Base-by-base conservation (phyloP, 352 stramenopile species). In the Globisporangium paddicum region DNA sequence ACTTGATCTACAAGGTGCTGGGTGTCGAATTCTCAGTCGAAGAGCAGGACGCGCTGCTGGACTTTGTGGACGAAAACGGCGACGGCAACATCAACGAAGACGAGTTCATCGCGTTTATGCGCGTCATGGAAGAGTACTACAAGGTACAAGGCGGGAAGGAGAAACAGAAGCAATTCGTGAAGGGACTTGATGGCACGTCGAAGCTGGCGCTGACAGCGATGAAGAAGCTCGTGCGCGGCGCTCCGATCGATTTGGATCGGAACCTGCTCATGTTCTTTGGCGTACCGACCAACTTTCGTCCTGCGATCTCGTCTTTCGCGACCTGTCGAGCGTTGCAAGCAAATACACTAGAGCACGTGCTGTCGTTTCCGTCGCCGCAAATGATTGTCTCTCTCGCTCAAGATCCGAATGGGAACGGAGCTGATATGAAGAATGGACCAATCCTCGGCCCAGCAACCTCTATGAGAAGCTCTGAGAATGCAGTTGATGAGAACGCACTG, bases 41-140 rank as follows among this genome's bases (percentile, higher is more conserved):
- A 57, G 80, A 93, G 48, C 80, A 89, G 45, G 70, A 85, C 48
- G 77, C 80, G 13, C 58, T 93, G 37, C 57, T 90, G 8, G 82
- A 90, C 63, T 86, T 87, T 41, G 71, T 89, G 0, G 80, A 90
- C 38, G 74, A 62, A 21, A 82, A 83, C 37, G 72, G 72, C 3
- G 80, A 90, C 52, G 80, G 81, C 6, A 66, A 60, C 10, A 83
- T 93, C 34, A 82, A 80, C 32, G 73, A 86, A 60, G 71, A 86
- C 5, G 79, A 89, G 46, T 90, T 93, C 21, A 87, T 88, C 37
- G 51, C 58, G 16, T 93, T 93, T 55, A 87, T 93, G 64, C 84
- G 83, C 62, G 66, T 79, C 1, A 68, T 92, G 51, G 77, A 91
- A 32, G 60, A 64, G 11, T 77, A 86, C 9, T 67, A 87, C 46